phyloP scores from a whole-genome alignment of 768 basidiomycete species.

The Trametes gibbosa region DNA sequence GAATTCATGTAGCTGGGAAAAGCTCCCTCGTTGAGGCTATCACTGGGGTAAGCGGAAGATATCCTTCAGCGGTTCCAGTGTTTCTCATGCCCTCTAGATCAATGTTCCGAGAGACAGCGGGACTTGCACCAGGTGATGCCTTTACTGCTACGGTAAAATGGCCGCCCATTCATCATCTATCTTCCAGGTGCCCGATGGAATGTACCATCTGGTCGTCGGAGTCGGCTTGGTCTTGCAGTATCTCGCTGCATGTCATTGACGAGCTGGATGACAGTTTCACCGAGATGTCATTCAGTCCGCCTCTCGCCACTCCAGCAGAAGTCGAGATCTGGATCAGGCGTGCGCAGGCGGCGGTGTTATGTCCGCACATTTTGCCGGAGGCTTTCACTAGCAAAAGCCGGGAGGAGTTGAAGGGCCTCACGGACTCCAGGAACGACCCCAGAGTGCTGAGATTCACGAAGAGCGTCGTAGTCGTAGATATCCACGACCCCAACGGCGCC shows the following conservation, averaged over 20 bases:
- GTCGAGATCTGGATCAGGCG: slow-evolving; percentile 46
- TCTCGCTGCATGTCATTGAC: slow-evolving; percentile 17
- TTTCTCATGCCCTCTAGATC: slow-evolving; percentile 36
- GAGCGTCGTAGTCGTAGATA: slow-evolving; percentile 31
- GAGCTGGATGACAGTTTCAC: too few relatives aligned
- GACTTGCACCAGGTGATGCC: slow-evolving; percentile 50
- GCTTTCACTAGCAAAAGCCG: slow-evolving; percentile 25
- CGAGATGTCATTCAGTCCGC: slow-evolving; percentile 28
- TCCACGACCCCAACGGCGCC: slow-evolving; percentile 26
- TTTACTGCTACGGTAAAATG: not conserved
- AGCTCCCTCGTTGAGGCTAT: slow-evolving; percentile 60
- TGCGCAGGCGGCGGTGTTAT: slow-evolving; percentile 46
- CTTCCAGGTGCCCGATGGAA: slow-evolving; percentile 23
- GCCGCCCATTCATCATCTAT: not conserved
- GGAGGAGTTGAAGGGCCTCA: slow-evolving; percentile 26
- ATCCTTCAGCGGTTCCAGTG: not conserved
- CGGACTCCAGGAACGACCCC: slow-evolving; percentile 18
- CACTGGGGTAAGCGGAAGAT: slow-evolving; percentile 41
- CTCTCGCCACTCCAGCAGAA: slow-evolving; percentile 28
- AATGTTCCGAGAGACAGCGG: slow-evolving; percentile 61
- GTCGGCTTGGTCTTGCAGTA: slow-evolving; percentile 30
- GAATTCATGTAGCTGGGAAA: slow-evolving; percentile 36
- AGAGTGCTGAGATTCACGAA: slow-evolving; percentile 28
- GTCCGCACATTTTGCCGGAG: slow-evolving; percentile 18
- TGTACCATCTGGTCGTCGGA: slow-evolving; percentile 3